Base-by-base conservation (phyloP, 2,329 filamentous ascomycete genomes). In the Venturia nashicola region DNA sequence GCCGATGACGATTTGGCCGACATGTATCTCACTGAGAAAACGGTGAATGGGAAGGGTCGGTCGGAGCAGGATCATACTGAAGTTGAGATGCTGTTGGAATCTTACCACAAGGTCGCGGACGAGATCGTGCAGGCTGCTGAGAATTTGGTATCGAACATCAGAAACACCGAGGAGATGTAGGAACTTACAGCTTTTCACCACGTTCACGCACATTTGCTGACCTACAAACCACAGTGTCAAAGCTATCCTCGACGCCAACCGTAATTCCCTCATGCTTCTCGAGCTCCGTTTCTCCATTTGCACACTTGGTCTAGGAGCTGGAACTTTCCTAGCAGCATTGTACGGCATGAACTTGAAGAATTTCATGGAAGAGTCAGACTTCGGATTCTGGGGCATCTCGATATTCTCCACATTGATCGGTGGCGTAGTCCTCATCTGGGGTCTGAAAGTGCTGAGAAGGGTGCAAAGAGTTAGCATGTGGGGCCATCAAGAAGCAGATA, bases 261-360 rank as follows among this genome's bases (percentile, higher is more conserved):
- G 94, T 68, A 99, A 99, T 78, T 89, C 91, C 9, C 89, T 99
- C 68, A 99, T 99, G 94, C 82, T 99, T 20, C 83, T 97, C 40
- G 94, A 97, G 68, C 86, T 99, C 69, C 96, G 96, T 73, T 96
- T 97, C 78, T 94, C 89, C 72, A 92, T 99, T 66, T 90, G 91
- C 65, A 97, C 94, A 0, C 84, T 99, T 5, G 91, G 92, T n/a
- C 85, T 97, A 59, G 93, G 91, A 63, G 91, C 92, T 72, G 94
- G 94, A 64, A 97, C 94, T 61, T 95, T 97, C 72, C 83, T 97
- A 70, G 95, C 94, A 9, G 92, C 92, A n/a, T 85, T 99, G n/a
- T 99, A 97, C 81, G 94, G 94, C 70, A 97, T 97, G 92, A 99
- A 99, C 78, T 80, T 99, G 68, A 95, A 97, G 73, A 97, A 97